Evolutionary conservation across 495 filamentous ascomycete species (phyloP), one percentile per base, ranked within the genome.

Genomic region (Neurospora sublineolata): DNA sequence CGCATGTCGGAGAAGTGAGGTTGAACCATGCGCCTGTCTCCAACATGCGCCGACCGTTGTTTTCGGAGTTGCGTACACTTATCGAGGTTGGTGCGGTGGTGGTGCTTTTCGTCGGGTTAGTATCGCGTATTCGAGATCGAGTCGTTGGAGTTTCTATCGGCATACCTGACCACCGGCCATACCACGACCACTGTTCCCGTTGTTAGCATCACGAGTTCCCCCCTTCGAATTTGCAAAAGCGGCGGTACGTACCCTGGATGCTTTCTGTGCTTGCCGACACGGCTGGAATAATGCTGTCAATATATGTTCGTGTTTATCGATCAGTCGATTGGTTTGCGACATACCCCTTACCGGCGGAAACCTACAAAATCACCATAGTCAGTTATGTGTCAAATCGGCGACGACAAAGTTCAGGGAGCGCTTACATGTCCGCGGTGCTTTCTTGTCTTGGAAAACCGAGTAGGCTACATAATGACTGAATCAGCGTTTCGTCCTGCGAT

Each of bases 321-420:
- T 77, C 72, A 76, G 52, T 58, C 75, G 58, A 68, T 74, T 16
- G 27, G 52, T 64, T 64, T 38, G 75, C 67, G 37, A 77, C 78
- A 68, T 80, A 80, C 78, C 78, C 78, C 77, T 80, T 80, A 80
- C 78, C 78, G 77, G 78, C 78, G 78, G 78, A 79, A 75, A 80
- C 78, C 78, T 80, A 68, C 9, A n/a, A 70, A 36, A 69, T 38
- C 23, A 75, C 68, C 30, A 72, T 14, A 73, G 77, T 80, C 73
- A 80, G 78, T 67, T 71, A 73, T 73, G 72, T 36, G 39, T 69
- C 42, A n/a, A 41, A 30, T 11, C 52, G 69, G 58, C 37, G 18
- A 27, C 39, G 10, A 30, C 44, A 60, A 60, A 64, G 69, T 64
- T 69, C 42, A 68, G 68, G 67, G 52, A 44, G 40, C n/a, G 70